phyloP scores from a whole-genome alignment of 1,139 yeast genomes.

The Blastobotrys illinoisensis region DNA sequence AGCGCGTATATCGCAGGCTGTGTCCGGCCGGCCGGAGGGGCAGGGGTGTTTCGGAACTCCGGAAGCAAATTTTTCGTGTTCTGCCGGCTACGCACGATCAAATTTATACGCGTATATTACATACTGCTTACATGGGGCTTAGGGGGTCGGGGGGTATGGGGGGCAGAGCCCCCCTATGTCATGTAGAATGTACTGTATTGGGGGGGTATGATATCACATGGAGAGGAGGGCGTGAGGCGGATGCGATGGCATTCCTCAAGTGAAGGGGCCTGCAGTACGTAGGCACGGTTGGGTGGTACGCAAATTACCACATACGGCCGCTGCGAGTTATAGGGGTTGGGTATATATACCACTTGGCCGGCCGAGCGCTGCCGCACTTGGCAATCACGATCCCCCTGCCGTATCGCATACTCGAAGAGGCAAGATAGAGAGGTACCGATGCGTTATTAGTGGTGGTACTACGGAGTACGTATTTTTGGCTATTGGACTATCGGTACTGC shows the following conservation, averaged over 20 bases:
- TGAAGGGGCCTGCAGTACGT: too few species aligned
- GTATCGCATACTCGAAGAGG: not conserved
- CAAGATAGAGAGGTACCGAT: not conserved
- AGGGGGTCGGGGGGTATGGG: too few species aligned
- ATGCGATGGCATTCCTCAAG: too few species aligned
- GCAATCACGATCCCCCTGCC: slow-evolving; percentile 1
- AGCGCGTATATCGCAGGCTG: not conserved
- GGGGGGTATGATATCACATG: not conserved
- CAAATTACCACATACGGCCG: not conserved
- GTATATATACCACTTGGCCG: not conserved
- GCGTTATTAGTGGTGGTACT: not conserved
- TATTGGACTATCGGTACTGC: too few species aligned
- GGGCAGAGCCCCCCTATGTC: too few species aligned
- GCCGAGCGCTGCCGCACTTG: not conserved
- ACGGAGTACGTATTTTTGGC: too few species aligned
- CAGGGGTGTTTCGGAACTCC: not conserved
- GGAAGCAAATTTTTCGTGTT: not conserved
- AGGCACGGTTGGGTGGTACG: not conserved
- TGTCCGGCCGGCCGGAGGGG: not conserved
- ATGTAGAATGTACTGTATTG: too few species aligned
- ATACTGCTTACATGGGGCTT: too few species aligned
- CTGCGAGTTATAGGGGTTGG: not conserved
- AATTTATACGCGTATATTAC: not conserved
- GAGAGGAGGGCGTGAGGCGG: not conserved
- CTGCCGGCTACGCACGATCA: not conserved